Evolutionary conservation across 2,329 filamentous ascomycete genomes (phyloP).

Genomic region (Biscogniauxia sp.): DNA sequence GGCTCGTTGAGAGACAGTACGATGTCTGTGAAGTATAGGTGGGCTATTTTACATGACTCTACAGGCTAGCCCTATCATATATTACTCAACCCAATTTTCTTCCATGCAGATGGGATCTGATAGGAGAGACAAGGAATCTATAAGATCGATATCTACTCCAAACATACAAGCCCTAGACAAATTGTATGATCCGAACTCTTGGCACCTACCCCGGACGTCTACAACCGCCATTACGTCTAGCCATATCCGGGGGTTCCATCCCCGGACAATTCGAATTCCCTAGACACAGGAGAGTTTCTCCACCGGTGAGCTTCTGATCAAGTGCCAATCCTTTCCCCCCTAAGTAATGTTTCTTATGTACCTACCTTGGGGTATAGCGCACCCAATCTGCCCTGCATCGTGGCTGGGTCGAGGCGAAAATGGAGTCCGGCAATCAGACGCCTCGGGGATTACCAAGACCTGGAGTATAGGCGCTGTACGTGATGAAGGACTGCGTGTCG

Average conservation of each 20-base stretch:
- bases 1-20: no score
- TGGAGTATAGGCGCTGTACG: not conserved
- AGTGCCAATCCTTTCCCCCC: not conserved
- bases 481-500: not conserved
- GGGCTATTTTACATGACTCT: no score
- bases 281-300: not conserved
- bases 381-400: not conserved
- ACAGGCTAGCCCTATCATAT: not conserved
- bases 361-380: not conserved
- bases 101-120: not conserved
- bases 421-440: not conserved
- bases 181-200: not conserved
- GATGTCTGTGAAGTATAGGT: no score
- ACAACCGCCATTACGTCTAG: not conserved
- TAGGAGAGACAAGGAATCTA: not conserved
- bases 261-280: not conserved
- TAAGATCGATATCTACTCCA: not conserved
- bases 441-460: not conserved
- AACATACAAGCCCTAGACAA: not conserved
- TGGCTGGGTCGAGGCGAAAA: not conserved
- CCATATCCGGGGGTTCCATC: not conserved
- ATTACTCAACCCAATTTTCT: not conserved
- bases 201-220: not conserved
- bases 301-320: not conserved
- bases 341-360: not conserved